Conservation (phyloP, 2,329 filamentous ascomycete species). For the Grosmannia penicillata region DNA sequence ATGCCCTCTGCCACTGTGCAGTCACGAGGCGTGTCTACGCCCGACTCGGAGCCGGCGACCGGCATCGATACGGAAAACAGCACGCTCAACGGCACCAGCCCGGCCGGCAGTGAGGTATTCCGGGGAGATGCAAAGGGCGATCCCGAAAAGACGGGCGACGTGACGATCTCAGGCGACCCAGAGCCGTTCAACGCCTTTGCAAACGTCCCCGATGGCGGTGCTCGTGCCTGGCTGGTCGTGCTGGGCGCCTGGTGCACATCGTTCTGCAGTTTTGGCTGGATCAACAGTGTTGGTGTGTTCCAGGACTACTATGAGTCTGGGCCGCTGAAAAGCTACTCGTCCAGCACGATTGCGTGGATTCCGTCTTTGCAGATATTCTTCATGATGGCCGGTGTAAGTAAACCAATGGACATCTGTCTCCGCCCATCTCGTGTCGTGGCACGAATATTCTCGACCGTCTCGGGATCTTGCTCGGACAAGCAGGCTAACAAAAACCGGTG, state of each 20-base stretch:
- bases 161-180: not conserved
- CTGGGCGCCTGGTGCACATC: conserved; percentile 24
- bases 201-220: conserved; percentile 13
- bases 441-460: not conserved
- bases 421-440: not conserved
- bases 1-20: not conserved
- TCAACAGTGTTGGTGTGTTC: conserved; percentile 34
- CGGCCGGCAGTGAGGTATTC: not conserved
- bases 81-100: not conserved
- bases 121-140: not conserved
- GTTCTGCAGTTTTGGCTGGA: conserved; percentile 25
- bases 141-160: not conserved
- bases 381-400: conserved; percentile 34
- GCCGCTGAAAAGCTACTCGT: conserved; percentile 30
- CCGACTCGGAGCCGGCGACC: not conserved
- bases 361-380: conserved; percentile 28
- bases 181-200: not conserved
- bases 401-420: conserved; percentile 1
- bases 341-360: conserved; percentile 48
- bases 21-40: too few relatives aligned
- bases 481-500: not conserved
- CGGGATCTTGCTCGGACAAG: not conserved
- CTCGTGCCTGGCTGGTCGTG: conserved; percentile 23
- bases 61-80: not conserved
- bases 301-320: conserved; percentile 41